These are phyloP conservation scores for Incumbomyces delicatus DNA, from an alignment of 2,329 filamentous ascomycete genomes.

Conservation along the genomic window DNA sequence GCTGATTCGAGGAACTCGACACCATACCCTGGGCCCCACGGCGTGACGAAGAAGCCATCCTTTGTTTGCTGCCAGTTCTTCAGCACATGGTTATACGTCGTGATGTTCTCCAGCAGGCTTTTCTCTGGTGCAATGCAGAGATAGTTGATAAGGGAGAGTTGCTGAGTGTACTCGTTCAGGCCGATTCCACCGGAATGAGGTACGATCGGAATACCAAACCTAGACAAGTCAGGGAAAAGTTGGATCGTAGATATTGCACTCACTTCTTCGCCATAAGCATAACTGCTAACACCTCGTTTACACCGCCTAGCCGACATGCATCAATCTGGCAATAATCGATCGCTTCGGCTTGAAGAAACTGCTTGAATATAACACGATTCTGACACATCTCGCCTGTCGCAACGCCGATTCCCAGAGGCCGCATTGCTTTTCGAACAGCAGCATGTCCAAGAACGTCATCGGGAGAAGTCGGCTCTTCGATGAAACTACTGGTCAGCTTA, in stretches of 20 bases:
- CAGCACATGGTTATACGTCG: slow-evolving; percentile 61
- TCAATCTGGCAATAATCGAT: slow-evolving; percentile 15
- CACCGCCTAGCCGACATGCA: slow-evolving; percentile 15
- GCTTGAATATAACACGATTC: slow-evolving; percentile 20
- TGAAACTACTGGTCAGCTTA: slow-evolving; percentile 7
- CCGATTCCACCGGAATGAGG: slow-evolving; percentile 85
- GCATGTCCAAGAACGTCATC: slow-evolving; percentile 20
- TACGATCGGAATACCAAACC: slow-evolving; percentile 67
- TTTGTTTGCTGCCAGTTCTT: slow-evolving; percentile 68
- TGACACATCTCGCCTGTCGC: slow-evolving; percentile 20
- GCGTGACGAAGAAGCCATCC: slow-evolving; percentile 81
- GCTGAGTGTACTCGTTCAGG: slow-evolving; percentile 87
- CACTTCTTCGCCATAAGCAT: slow-evolving; percentile 62
- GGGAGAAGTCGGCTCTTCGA: slow-evolving; percentile 14
- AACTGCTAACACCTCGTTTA: slow-evolving; percentile 61
- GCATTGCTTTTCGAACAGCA: slow-evolving; percentile 15
- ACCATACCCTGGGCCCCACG: slow-evolving; percentile 72
- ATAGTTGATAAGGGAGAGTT: slow-evolving; percentile 86
- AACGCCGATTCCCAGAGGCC: slow-evolving; percentile 14
- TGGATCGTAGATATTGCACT: no score
- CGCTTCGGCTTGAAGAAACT: slow-evolving; percentile 18
- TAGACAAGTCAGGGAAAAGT: slow-evolving; percentile 10
- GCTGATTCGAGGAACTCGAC: slow-evolving; percentile 79
- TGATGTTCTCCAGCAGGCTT: slow-evolving; percentile 76
- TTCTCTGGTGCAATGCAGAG: slow-evolving; percentile 74